Percentiles rank a stretch among this genome's conserved stretches.
These are phyloP conservation scores for Leptodermis oblonga DNA, from an alignment of 257 asterid genomes.

Conservation along the genomic window DNA sequence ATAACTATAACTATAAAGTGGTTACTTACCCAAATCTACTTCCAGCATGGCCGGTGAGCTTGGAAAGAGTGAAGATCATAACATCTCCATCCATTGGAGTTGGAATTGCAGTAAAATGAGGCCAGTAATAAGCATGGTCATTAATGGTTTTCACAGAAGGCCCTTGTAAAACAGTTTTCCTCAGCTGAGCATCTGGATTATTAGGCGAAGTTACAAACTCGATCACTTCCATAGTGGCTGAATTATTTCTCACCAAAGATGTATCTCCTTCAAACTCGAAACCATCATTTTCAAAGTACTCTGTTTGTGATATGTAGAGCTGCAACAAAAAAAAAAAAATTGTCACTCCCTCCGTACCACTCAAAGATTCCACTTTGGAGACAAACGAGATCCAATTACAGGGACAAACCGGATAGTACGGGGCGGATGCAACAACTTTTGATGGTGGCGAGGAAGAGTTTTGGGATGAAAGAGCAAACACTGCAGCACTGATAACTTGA, in stretches of 20 bases:
- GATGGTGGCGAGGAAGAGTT: slow-evolving; percentile 51
- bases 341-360: no score
- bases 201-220: slow-evolving; percentile 77
- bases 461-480: slow-evolving; percentile 52
- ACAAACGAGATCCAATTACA: background rate
- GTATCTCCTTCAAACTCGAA: slow-evolving; percentile 53
- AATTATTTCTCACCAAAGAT: slow-evolving; percentile 23
- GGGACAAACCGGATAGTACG: slow-evolving; percentile 48
- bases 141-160: slow-evolving; percentile 30
- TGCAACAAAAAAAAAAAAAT: slow-evolving; percentile 6
- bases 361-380: no score
- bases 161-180: slow-evolving; percentile 35
- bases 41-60: slow-evolving; percentile 84
- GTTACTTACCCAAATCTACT: slow-evolving; percentile 57
- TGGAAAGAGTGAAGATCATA: slow-evolving; percentile 61
- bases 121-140: slow-evolving; percentile 80
- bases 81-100: slow-evolving; percentile 58
- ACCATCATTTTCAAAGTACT: slow-evolving; percentile 34
- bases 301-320: slow-evolving; percentile 49
- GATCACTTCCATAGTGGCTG: slow-evolving; percentile 31
- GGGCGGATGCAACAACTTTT: slow-evolving; percentile 45
- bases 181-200: slow-evolving; percentile 58
- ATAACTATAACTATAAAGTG: background rate
- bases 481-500: slow-evolving; percentile 63
- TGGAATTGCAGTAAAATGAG: slow-evolving; percentile 65